Evolutionary conservation across 352 stramenopile species (phyloP), one percentile per base, ranked within the genome.

Genomic region (Phytopythium kandeliae): DNA sequence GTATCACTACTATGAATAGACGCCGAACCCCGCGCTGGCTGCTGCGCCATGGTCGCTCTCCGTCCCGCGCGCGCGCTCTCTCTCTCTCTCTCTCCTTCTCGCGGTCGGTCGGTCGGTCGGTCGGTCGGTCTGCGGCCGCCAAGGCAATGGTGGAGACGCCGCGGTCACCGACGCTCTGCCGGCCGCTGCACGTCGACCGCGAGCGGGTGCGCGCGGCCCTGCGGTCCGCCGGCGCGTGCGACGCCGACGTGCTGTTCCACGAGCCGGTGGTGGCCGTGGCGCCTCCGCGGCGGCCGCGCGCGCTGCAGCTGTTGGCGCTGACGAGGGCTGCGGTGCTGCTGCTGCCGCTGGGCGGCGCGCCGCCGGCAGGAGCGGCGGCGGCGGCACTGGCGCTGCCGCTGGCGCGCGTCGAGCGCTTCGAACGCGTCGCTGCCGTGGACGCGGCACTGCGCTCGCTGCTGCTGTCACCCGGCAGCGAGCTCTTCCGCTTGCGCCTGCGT

Each of bases 241-340:
- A 19, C 26, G n/a, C n/a, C 11, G n/a, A 51, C 15, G 26, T 87
- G 28, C 52, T 63, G 0, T 86, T 77, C 48, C 69, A 89, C 45
- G 78, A 89, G 63, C 68, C 73, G 30, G 71, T 82, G 25, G 71
- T 88, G 10, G 55, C 68, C 35, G 64, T 58, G 26, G 64, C 57
- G 3, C 52, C 45, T 3, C 34, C 57, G 0, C 57, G 35, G 8
- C 48, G 48, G 16, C 34, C 60, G 7, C 55, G 58, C 36, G 58
- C 49, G 21, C 75, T 83, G 54, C 69, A 83, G 54, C 62, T 88
- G 42, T 54, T 86, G 33, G 77, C 64, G 25, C 60, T 88, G 37
- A 74, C 63, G 22, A 46, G 40, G 26, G 63, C 76, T 37, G 68
- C 58, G 0, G 25, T 87, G 12, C 72, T 76, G 36, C 60, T 85